Percentiles rank a stretch among this genome's conserved stretches.
phyloP scores from a whole-genome alignment of 2,329 filamentous ascomycete species.

The Metarhizium rileyi region DNA sequence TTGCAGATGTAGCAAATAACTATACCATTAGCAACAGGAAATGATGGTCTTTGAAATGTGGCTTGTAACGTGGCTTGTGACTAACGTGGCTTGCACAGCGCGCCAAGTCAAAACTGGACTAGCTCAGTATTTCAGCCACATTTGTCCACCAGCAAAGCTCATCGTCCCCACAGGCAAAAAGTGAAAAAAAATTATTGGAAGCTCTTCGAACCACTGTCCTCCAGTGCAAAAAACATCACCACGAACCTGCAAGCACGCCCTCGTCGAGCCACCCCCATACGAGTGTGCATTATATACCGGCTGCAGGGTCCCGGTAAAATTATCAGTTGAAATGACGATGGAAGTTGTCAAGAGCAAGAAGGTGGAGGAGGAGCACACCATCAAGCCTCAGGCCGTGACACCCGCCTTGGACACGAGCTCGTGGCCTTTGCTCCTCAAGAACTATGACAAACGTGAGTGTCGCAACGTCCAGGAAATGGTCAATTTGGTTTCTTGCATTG shows the following conservation, averaged over 20 bases:
- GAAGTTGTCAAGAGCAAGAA: constrained; percentile 28
- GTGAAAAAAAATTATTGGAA: constrained; percentile 13
- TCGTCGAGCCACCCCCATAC: constrained; percentile 12
- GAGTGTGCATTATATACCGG: constrained; percentile 9
- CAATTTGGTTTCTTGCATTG: background rate
- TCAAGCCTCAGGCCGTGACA: constrained; percentile 81
- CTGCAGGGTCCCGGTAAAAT: constrained; percentile 10
- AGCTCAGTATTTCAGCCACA: constrained; percentile 9
- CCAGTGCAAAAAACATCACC: constrained; percentile 9
- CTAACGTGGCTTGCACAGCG: constrained; percentile 3
- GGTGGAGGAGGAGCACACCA: constrained; percentile 65
- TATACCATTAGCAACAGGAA: no score
- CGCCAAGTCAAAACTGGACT: background rate
- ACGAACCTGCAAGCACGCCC: constrained; percentile 11
- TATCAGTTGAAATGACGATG: constrained; percentile 31
- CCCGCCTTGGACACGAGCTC: constrained; percentile 75
- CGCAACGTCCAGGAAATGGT: background rate
- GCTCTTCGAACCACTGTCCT: constrained; percentile 8
- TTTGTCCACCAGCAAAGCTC: constrained; percentile 7
- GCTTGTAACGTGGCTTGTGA: constrained; percentile 9
- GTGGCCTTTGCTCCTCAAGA: constrained; percentile 92
- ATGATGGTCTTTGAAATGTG: constrained; percentile 5
- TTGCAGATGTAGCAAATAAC: background rate
- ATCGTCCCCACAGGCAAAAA: constrained; percentile 8
- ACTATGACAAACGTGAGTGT: constrained; percentile 79